Evolutionary conservation across 768 basidiomycete species (phyloP).

Genomic region (Solioccasus polychromus): DNA sequence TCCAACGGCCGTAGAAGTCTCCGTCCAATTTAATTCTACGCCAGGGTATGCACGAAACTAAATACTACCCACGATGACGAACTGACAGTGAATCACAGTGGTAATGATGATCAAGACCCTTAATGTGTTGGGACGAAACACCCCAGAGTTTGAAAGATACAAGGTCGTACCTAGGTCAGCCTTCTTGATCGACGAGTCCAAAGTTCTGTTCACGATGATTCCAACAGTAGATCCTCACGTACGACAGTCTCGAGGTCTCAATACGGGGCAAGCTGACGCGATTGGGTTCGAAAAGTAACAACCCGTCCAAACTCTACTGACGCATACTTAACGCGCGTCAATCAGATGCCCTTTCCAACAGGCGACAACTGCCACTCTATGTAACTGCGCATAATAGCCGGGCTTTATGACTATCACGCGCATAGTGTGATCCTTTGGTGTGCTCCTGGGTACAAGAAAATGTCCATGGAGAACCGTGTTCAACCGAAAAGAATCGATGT

Average conservation of each 20-base stretch:
- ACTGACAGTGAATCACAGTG: no score
- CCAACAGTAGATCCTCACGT: neutral
- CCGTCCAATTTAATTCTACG: no score
- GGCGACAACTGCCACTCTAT: slow-evolving; percentile 17
- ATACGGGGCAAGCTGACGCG: slow-evolving; percentile 16
- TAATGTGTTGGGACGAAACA: no score
- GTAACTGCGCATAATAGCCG: slow-evolving; percentile 22
- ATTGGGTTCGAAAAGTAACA: neutral
- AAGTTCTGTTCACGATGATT: no score
- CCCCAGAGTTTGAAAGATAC: no score
- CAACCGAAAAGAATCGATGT: neutral
- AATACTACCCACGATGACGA: no score
- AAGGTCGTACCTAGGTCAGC: no score
- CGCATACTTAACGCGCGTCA: no score
- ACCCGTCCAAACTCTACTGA: neutral
- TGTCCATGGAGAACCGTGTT: slow-evolving; percentile 18
- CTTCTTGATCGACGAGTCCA: no score
- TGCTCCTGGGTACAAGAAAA: slow-evolving; percentile 14
- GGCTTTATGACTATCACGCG: slow-evolving; percentile 28
- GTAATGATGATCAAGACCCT: no score
- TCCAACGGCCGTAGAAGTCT: no score
- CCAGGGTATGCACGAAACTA: no score
- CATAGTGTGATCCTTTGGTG: slow-evolving; percentile 23
- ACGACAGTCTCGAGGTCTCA: slow-evolving; percentile 2
- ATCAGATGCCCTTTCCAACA: slow-evolving; percentile 1